Evolutionary conservation across 768 basidiomycete species (phyloP), one percentile per base, ranked within the genome.

Genomic region (Hemileccinum impolitum): DNA sequence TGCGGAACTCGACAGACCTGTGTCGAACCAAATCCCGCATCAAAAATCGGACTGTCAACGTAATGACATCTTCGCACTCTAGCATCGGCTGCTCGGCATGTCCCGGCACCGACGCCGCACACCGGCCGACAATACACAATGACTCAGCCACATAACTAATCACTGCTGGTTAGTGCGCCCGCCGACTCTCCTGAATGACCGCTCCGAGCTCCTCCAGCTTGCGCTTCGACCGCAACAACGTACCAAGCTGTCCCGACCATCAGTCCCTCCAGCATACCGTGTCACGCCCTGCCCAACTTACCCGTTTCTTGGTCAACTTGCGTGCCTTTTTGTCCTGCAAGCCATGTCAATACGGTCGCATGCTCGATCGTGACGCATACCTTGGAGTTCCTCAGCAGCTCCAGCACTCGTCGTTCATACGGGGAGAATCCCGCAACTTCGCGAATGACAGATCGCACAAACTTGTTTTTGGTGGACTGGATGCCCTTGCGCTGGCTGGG

Each of bases 291-390:
- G 21, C 31, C 18, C 49, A n/a, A 82, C 86, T 61, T 65, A 96
- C 95, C 80, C 94, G 86, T 80, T 95, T 97, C 86, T 99, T 99
- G 62, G 94, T 94, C 79, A 98, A 78, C 78, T 98, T 98, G 72
- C 93, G 82, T 52, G 95, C 95, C 76, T 95, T 97, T 85, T 99
- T 99, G 72, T 99, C 95, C 93, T 93, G 64, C 39, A 49, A 41
- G 43, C 17, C 28, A 38, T 12, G 32, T 48, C 18, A 54, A 26
- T 25, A 50, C 19, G 4, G 9, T 15, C 9, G 5, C 15, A 18
- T 19, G 19, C 21, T 5, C 23, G 49, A 46, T 43, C 40, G 25
- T 9, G 36, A 41, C 35, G 32, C 69, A 59, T 68, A 89, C 89
- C 79, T 95, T 96, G 56, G 91, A 94, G 82, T 96, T 97, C 74